These are phyloP conservation scores for Theobroma cacao DNA, from an alignment of 345 rosid species.

Conservation along the genomic window DNA sequence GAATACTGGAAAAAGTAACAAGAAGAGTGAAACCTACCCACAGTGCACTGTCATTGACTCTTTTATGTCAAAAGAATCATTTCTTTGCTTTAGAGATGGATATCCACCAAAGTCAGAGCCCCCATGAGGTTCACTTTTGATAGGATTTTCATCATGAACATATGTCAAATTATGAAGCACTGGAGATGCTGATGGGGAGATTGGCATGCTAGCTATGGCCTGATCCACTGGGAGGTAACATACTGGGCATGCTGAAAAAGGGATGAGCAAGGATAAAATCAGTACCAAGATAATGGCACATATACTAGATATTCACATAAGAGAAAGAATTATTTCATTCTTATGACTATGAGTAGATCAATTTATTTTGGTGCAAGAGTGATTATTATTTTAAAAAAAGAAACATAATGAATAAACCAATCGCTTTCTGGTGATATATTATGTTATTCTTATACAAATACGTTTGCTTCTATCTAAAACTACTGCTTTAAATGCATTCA, in stretches of 20 bases:
- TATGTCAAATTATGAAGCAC: conserved; percentile 61
- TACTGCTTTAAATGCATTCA: background rate
- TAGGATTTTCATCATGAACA: conserved; percentile 51
- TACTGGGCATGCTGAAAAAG: conserved; percentile 71
- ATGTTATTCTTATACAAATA: background rate
- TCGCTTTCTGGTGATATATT: background rate
- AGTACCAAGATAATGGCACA: background rate
- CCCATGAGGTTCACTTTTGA: conserved; percentile 55
- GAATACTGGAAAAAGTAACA: background rate
- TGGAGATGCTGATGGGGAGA: conserved; percentile 49
- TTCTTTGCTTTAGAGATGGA: conserved; percentile 70
- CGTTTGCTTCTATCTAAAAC: conserved; percentile 1
- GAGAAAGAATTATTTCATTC: background rate
- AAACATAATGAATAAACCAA: background rate
- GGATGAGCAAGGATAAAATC: conserved; percentile 15
- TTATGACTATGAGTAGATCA: background rate
- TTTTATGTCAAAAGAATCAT: conserved; percentile 58
- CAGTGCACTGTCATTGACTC: conserved; percentile 88
- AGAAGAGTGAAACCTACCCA: conserved; percentile 51
- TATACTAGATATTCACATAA: background rate
- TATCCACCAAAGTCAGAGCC: conserved; percentile 91
- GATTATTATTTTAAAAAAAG: background rate
- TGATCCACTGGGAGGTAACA: conserved; percentile 73
- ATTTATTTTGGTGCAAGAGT: background rate
- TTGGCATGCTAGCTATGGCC: conserved; percentile 76